Evolutionary conservation across 441 rosid genomes (phyloP), one percentile per base, ranked within the genome.

Genomic region (Dalechampia spathulata): DNA sequence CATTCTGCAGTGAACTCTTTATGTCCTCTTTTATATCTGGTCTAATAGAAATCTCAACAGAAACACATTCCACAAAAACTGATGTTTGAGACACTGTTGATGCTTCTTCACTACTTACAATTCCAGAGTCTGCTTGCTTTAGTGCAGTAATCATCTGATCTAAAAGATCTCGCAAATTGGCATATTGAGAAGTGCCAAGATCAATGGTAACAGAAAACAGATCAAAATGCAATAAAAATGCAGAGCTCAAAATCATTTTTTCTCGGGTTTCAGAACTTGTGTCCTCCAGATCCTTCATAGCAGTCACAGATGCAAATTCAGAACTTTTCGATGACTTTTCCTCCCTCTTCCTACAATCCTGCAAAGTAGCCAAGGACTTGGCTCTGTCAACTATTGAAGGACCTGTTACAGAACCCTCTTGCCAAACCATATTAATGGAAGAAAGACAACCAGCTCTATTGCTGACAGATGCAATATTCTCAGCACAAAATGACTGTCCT

Each of bases 381-480:
- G 87, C 99, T 77, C 69, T 86, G 72, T 85, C 85, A 17, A 78
- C 81, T 60, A 88, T 64, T 89, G 83, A 76, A 57, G 83, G 87
- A 66, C 87, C 89, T 51, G 77, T 77, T 43, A 69, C 72, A 67
- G 70, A 68, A 67, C 76, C 78, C 57, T 86, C 92, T 77, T 83
- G 95, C 96, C 98, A 95, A 72, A 74, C 68, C 75, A 90, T 62
- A 62, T 81, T 83, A 72, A 93, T 52, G 23, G 78, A 73, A 59
- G 96, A 86, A 68, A 71, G 69, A 75, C 59, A 70, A 32, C 72
- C 76, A 55, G 66, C 64, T 63, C 57, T 52, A 55, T 70, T 79
- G 74, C 77, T 64, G 73, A 78, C 69, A 58, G 79, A 79, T 43
- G 88, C 57, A 64, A 90, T 62, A 26, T 78, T 77, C 57, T 75